Conservation (phyloP, 768 basidiomycete species). For the Panus rudis region DNA sequence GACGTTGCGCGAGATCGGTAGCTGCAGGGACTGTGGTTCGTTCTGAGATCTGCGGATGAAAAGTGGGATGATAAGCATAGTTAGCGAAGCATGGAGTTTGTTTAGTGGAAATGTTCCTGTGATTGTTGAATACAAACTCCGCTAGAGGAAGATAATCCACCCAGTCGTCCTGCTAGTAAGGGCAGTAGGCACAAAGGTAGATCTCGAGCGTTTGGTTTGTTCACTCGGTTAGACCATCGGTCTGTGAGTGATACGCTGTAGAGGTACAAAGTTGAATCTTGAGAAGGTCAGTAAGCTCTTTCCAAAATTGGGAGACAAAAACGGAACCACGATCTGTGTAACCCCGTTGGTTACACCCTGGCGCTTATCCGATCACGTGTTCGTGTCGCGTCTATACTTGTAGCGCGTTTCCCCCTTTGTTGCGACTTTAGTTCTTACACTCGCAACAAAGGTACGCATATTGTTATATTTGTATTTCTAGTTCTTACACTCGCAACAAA, state of each 20-base stretch:
- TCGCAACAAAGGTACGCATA: too few species aligned
- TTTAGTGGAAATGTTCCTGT: slow-evolving; percentile 16
- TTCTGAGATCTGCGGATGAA: neutral
- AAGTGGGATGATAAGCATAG: slow-evolving; percentile 13
- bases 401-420: too few species aligned
- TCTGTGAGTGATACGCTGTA: slow-evolving; percentile 32
- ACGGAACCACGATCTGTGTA: slow-evolving; percentile 21
- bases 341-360: too few species aligned
- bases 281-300: slow-evolving; percentile 18
- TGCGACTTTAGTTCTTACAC: too few species aligned
- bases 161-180: slow-evolving; percentile 28
- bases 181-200: slow-evolving; percentile 24
- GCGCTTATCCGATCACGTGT: too few species aligned
- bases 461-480: too few species aligned
- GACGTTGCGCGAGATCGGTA: neutral
- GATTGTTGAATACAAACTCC: slow-evolving; percentile 29
- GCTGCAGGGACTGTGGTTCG: neutral
- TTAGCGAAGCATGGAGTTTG: slow-evolving; percentile 23
- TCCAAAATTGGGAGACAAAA: slow-evolving; percentile 23
- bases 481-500: too few species aligned
- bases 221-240: slow-evolving; percentile 31
- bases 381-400: too few species aligned
- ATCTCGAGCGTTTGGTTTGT: slow-evolving; percentile 28
- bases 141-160: slow-evolving; percentile 19
- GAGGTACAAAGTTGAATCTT: slow-evolving; percentile 15